Conservation (phyloP, 2,329 filamentous ascomycete genomes). For the Aspergillus hortae region DNA sequence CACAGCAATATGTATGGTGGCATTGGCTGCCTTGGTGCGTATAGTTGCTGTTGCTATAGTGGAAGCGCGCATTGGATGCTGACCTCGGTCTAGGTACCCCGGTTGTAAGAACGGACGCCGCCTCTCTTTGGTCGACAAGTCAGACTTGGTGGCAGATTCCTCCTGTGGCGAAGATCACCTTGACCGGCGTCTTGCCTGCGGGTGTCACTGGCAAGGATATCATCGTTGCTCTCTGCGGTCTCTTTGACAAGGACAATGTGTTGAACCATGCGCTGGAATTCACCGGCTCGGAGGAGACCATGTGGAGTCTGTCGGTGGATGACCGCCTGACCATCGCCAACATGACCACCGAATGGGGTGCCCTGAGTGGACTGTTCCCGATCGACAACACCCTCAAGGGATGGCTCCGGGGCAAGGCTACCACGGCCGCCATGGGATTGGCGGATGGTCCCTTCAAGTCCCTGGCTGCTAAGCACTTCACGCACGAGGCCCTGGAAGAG, state of each 20-base stretch:
- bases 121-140: slow-evolving; percentile 78
- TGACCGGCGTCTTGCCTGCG: slow-evolving; percentile 69
- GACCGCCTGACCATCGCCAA: slow-evolving; percentile 66
- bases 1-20: slow-evolving; percentile 85
- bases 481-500: slow-evolving; percentile 68
- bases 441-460: slow-evolving; percentile 44
- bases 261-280: slow-evolving; percentile 92
- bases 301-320: slow-evolving; percentile 68
- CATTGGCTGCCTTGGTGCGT: slow-evolving; percentile 57
- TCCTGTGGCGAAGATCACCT: slow-evolving; percentile 73
- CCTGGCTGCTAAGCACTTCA: slow-evolving; percentile 59
- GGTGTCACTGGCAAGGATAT: slow-evolving; percentile 93
- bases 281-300: slow-evolving; percentile 72
- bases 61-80: too few relatives aligned
- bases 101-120: slow-evolving; percentile 83
- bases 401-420: slow-evolving; percentile 61
- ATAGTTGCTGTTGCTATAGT: too few relatives aligned
- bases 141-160: slow-evolving; percentile 88
- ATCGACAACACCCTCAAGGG: slow-evolving; percentile 67
- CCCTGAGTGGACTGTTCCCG: slow-evolving; percentile 72
- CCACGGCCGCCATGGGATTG: background rate
- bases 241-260: slow-evolving; percentile 84
- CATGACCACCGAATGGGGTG: slow-evolving; percentile 82
- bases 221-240: slow-evolving; percentile 79
- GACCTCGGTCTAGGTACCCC: slow-evolving; percentile 57